Conservation (phyloP, 2,329 filamentous ascomycete species). For the Trichoderma brevicompactum region DNA sequence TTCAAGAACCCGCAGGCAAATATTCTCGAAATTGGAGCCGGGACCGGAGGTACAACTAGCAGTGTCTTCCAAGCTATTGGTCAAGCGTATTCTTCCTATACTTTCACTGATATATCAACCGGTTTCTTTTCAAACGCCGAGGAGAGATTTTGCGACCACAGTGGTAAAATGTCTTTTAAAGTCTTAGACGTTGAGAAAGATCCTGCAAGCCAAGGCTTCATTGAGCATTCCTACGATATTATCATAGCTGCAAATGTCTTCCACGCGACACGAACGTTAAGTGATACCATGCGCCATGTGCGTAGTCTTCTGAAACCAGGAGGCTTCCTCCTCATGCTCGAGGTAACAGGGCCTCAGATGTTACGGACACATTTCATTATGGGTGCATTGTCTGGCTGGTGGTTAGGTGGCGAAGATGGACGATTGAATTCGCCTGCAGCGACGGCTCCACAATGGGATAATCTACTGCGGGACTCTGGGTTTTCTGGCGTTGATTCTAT, state of each 20-base stretch:
- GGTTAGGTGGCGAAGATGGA: background rate
- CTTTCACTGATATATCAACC: constrained; percentile 44
- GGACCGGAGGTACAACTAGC: constrained; percentile 42
- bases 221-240: constrained; percentile 30
- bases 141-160: constrained; percentile 36
- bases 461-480: background rate
- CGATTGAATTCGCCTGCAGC: background rate
- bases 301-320: constrained; percentile 28
- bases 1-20: constrained; percentile 35
- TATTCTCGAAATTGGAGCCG: constrained; percentile 45
- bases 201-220: constrained; percentile 29
- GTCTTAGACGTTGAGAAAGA: constrained; percentile 34
- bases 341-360: constrained; percentile 15
- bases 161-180: constrained; percentile 30
- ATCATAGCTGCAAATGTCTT: constrained; percentile 35
- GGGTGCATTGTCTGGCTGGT: constrained; percentile 3
- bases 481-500: constrained; percentile 29
- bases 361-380: constrained; percentile 23
- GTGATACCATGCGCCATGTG: background rate
- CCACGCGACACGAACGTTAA: constrained; percentile 21
- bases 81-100: constrained; percentile 30
- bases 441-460: background rate
- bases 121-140: constrained; percentile 42
- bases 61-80: constrained; percentile 21
- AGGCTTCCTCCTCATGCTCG: constrained; percentile 29